Evolutionary conservation across 805 yeast species (phyloP).

Genomic region (Ogataea methylovora): DNA sequence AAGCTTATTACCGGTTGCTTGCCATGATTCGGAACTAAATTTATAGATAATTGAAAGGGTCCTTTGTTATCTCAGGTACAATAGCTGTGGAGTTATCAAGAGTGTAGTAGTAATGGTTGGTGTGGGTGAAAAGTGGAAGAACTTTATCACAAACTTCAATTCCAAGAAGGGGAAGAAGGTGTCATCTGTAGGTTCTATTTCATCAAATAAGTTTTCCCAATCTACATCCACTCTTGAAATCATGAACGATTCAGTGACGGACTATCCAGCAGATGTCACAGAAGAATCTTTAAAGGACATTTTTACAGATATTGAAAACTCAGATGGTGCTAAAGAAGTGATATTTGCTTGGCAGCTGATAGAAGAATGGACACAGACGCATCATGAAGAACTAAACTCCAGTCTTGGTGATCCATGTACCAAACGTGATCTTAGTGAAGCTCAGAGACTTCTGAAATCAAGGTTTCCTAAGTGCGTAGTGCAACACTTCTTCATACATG

Average conservation of each 20-base stretch:
- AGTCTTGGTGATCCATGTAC: constrained; percentile 49
- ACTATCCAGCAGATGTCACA: constrained; percentile 17
- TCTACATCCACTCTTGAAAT: constrained; percentile 5
- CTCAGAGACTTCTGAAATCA: constrained; percentile 70
- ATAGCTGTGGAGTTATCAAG: no score
- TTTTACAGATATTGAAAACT: constrained; percentile 23
- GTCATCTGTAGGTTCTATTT: constrained; percentile 30
- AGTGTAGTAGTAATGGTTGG: no score
- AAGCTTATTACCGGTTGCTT: no score
- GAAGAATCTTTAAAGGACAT: constrained; percentile 21
- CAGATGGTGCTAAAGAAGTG: constrained; percentile 62
- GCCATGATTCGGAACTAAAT: no score
- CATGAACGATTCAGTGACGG: constrained; percentile 12
- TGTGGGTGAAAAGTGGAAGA: no score
- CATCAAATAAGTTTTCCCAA: background rate
- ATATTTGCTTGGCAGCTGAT: constrained; percentile 79
- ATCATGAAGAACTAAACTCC: background rate
- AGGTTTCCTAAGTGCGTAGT: constrained; percentile 68
- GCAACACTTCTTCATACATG: constrained; percentile 68
- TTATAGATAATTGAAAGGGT: no score
- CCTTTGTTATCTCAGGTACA: no score
- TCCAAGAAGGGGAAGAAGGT: constrained; percentile 43
- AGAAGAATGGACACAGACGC: constrained; percentile 54
- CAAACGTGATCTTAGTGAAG: constrained; percentile 59
- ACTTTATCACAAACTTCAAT: no score